Evolutionary conservation across 2,329 filamentous ascomycete species (phyloP).

Genomic region (Monosporascus sp.): DNA sequence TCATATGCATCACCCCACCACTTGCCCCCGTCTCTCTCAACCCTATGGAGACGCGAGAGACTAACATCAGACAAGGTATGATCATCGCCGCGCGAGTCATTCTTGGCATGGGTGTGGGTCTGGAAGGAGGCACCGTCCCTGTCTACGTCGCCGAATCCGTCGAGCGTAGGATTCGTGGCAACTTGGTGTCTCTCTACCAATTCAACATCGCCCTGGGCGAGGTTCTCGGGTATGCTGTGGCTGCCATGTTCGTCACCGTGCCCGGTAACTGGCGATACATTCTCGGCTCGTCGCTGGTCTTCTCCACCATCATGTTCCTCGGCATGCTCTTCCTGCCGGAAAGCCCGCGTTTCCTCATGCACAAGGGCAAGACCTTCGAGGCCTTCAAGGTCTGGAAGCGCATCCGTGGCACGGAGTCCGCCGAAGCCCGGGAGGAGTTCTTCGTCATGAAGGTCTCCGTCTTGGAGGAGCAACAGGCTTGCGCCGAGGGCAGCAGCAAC

Average conservation of each 20-base stretch:
- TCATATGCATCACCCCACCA: too few relatives aligned
- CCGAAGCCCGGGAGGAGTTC: conserved; percentile 62
- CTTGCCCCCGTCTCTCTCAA: too few relatives aligned
- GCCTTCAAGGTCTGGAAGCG: conserved; percentile 67
- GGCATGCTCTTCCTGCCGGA: conserved; percentile 71
- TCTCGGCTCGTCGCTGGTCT: conserved; percentile 65
- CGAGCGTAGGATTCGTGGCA: conserved; percentile 60
- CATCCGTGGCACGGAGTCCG: conserved; percentile 54
- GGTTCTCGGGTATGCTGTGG: conserved; percentile 67
- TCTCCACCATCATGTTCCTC: conserved; percentile 56
- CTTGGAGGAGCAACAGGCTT: conserved; percentile 47
- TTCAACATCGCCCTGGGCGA: conserved; percentile 72
- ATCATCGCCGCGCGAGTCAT: conserved; percentile 64
- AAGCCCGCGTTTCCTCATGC: conserved; percentile 63
- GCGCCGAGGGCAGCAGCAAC: conserved; percentile 44
- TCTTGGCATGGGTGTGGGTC: conserved; percentile 64
- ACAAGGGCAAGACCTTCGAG: conserved; percentile 55
- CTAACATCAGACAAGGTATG: conserved; percentile 40
- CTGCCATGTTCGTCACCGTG: conserved; percentile 67
- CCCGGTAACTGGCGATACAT: conserved; percentile 69
- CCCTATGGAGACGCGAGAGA: too few relatives aligned
- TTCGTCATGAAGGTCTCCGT: conserved; percentile 65
- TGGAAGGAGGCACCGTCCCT: conserved; percentile 69
- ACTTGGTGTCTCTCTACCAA: conserved; percentile 69
- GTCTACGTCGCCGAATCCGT: conserved; percentile 72